Base-by-base conservation (phyloP, 2,329 filamentous ascomycete genomes). In the Lecanosticta acicola region DNA sequence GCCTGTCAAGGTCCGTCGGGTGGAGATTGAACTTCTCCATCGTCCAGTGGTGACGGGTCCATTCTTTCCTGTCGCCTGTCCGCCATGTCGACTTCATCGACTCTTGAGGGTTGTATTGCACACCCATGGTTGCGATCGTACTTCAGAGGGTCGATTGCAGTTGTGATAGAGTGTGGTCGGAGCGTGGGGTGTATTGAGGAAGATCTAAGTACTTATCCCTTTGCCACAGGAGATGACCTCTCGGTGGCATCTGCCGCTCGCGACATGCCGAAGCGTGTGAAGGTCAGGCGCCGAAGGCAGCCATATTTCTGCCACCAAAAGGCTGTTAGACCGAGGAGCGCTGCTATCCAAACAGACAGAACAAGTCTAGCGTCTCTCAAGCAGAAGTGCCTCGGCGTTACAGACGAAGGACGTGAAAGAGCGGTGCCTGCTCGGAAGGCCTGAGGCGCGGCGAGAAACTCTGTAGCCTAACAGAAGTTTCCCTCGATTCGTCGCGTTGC, bases 61-160 rank as follows among this genome's bases (percentile, higher is more conserved):
- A 56, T 16, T 39, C 40, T 14, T 32, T 50, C 11, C 42, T 38
- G 29, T 52, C 49, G 26, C 39, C 45, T 10, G 41, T 34, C 5
- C 54, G 49, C 54, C 54, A 56, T 33, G 54, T 56, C 5, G 54
- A 56, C 33, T 48, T 52, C 54, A 56, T 56, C n/a, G 49, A 50
- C 43, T 54, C 51, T n/a, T n/a, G n/a, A n/a, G n/a, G n/a, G n/a
- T n/a, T n/a, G n/a, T n/a, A n/a, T n/a, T n/a, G n/a, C n/a, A n/a
- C n/a, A n/a, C n/a, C n/a, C 24, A 29, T 29, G 24, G 24, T 29
- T 5, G 11, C 11, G 24, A 29, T 29, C 24, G 24, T 29, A n/a
- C n/a, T n/a, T n/a, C n/a, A n/a, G n/a, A n/a, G n/a, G n/a, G n/a
- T n/a, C n/a, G n/a, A n/a, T n/a, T n/a, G 24, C 5, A 29, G 24